phyloP scores from a whole-genome alignment of 2,329 filamentous ascomycete species.

The Trichoderma sp. region DNA sequence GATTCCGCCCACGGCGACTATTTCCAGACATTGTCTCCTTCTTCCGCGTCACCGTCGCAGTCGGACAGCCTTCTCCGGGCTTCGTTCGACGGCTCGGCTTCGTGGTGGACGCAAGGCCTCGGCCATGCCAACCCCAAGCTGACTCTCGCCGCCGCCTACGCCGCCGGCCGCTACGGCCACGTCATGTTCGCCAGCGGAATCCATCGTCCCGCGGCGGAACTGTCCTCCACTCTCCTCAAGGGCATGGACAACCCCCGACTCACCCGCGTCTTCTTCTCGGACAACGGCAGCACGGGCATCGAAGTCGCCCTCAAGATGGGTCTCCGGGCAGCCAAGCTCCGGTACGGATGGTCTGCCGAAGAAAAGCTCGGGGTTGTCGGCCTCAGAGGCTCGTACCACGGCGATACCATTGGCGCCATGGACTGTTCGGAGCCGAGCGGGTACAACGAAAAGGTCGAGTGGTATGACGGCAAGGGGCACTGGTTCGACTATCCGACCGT shows the following conservation, averaged over 20 bases:
- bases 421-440: constrained; percentile 76
- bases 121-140: constrained; percentile 76
- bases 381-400: constrained; percentile 80
- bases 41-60: not conserved
- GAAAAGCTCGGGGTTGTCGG: constrained; percentile 69
- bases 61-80: constrained; percentile 44
- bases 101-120: constrained; percentile 89
- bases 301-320: constrained; percentile 89
- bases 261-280: constrained; percentile 75
- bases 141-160: constrained; percentile 75
- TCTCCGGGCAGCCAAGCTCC: constrained; percentile 65
- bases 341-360: constrained; percentile 66
- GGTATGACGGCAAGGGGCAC: constrained; percentile 76
- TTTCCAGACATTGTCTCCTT: constrained; percentile 61
- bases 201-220: constrained; percentile 73
- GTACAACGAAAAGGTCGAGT: constrained; percentile 82
- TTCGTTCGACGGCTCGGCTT: constrained; percentile 81
- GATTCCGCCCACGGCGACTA: constrained; percentile 80
- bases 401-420: constrained; percentile 88
- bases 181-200: constrained; percentile 83
- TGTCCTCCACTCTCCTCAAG: constrained; percentile 66
- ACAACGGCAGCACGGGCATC: constrained; percentile 80
- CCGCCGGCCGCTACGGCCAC: constrained; percentile 81
- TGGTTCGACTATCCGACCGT: constrained; percentile 82
- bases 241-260: constrained; percentile 66